A percentile compares a stretch with the other conserved stretches of the same genome.
Evolutionary conservation across 2,329 filamentous ascomycete species (phyloP).

Genomic region (Sclerotiophoma versabilis): DNA sequence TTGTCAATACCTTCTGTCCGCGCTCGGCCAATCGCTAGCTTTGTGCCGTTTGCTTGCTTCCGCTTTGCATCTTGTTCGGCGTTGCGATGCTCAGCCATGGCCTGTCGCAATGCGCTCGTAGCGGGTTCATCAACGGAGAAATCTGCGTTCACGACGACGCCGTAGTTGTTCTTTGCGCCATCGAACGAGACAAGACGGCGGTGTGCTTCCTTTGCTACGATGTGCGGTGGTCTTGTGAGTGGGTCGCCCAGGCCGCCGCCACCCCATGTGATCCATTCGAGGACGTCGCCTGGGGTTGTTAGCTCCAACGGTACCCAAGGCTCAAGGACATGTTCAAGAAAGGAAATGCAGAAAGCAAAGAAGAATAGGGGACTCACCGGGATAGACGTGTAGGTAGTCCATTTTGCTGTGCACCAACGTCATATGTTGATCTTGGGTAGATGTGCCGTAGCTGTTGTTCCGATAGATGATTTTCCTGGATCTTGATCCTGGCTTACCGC

Average conservation of each 20-base stretch:
- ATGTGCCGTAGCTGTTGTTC: conserved; percentile 48
- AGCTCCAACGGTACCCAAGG: background rate
- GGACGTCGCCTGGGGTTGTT: conserved; percentile 50
- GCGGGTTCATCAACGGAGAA: conserved; percentile 47
- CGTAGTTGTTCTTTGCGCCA: conserved; percentile 55
- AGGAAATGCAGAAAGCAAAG: background rate
- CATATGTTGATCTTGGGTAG: conserved; percentile 42
- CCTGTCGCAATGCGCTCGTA: conserved; percentile 47
- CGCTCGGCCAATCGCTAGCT: too few relatives aligned
- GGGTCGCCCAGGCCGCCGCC: conserved; percentile 59
- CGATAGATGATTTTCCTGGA: conserved; percentile 55
- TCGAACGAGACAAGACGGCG: conserved; percentile 54
- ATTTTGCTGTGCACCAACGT: conserved; percentile 56
- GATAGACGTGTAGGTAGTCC: conserved; percentile 56
- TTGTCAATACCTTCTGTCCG: background rate
- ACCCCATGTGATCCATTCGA: conserved; percentile 61
- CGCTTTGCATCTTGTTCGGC: too few relatives aligned
- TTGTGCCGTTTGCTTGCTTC: too few relatives aligned
- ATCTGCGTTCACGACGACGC: conserved; percentile 53
- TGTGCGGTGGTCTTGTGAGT: conserved; percentile 52
- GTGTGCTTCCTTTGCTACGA: conserved; percentile 57
- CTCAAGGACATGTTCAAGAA: background rate
- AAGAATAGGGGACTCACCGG: conserved; percentile 29
- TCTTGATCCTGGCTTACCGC: conserved; percentile 54
- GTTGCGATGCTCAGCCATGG: conserved; percentile 40